Evolutionary conservation across 2,329 filamentous ascomycete genomes (phyloP).

Genomic region (Pseudocercospora fuligena): DNA sequence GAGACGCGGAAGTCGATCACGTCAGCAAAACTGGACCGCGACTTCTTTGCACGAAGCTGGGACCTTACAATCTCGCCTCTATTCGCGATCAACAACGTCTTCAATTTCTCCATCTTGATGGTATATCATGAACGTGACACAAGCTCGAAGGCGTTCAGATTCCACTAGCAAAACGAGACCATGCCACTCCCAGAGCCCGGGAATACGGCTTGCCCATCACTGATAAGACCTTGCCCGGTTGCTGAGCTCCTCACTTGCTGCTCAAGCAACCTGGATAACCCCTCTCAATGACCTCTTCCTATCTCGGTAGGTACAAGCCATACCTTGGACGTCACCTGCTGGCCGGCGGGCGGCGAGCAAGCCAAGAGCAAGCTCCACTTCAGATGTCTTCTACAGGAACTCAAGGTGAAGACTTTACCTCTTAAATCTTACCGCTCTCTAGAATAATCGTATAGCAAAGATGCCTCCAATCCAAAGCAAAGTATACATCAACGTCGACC

Average conservation of each 20-base stretch:
- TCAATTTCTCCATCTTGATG: constrained; percentile 49
- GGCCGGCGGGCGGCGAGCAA: constrained; percentile 3
- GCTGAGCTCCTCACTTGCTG: constrained; percentile 17
- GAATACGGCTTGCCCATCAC: constrained; percentile 10
- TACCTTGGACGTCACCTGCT: constrained; percentile 10
- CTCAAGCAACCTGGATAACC: not conserved
- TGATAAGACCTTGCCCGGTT: constrained; percentile 26
- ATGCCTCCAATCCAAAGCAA: constrained; percentile 58
- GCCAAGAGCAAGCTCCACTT: not conserved
- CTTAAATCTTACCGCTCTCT: no score
- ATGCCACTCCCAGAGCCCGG: not conserved
- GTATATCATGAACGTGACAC: not conserved
- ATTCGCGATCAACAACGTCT: constrained; percentile 63
- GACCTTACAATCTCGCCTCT: constrained; percentile 58
- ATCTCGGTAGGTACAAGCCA: constrained; percentile 13
- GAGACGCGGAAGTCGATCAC: constrained; percentile 2
- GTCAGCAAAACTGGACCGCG: not conserved
- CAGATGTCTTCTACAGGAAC: not conserved
- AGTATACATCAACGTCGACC: constrained; percentile 60
- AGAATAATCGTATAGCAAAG: not conserved
- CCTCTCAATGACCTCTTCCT: not conserved
- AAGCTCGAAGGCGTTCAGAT: not conserved
- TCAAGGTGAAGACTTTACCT: not conserved
- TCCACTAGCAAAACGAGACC: not conserved
- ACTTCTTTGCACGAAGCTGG: constrained; percentile 3